Evolutionary conservation across 1,284 basidiomycete species (phyloP).

Genomic region (Leccinum solheimii): DNA sequence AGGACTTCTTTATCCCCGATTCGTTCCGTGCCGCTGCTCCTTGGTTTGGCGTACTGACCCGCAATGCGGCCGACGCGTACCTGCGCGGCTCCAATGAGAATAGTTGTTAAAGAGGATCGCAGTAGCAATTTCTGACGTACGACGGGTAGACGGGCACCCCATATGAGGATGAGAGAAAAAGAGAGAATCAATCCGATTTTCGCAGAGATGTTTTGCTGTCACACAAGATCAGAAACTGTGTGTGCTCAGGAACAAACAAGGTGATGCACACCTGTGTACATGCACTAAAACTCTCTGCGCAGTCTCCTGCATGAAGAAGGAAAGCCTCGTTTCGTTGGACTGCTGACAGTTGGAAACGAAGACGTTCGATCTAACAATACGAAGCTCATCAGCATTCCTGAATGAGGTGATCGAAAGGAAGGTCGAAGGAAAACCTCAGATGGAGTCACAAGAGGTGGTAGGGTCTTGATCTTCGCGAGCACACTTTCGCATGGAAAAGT

Average conservation of each 20-base stretch:
- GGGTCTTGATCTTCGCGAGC: slow-evolving; percentile 66
- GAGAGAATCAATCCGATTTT: slow-evolving; percentile 94
- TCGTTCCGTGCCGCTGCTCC: slow-evolving; percentile 84
- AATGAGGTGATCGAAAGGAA: background rate
- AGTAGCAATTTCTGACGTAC: slow-evolving; percentile 37
- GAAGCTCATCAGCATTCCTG: slow-evolving; percentile 10
- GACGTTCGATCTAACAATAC: slow-evolving; percentile 73
- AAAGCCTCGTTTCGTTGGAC: slow-evolving; percentile 92
- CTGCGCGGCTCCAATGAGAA: slow-evolving; percentile 37
- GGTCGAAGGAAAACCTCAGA: slow-evolving; percentile 64
- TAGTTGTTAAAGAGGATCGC: background rate
- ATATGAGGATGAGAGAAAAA: slow-evolving; percentile 93
- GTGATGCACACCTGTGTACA: slow-evolving; percentile 68
- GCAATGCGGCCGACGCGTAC: slow-evolving; percentile 90
- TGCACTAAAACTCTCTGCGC: slow-evolving; percentile 92
- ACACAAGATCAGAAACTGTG: background rate
- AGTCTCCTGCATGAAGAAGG: slow-evolving; percentile 95
- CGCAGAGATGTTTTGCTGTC: slow-evolving; percentile 86
- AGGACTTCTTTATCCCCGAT: slow-evolving; percentile 68
- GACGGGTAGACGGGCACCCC: slow-evolving; percentile 90
- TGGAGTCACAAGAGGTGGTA: slow-evolving; percentile 89
- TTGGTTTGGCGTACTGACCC: slow-evolving; percentile 96
- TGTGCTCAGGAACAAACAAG: background rate
- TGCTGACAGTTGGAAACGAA: slow-evolving; percentile 75
- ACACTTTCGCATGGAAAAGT: slow-evolving; percentile 50